A percentile compares a stretch with the other conserved stretches of the same genome.
phyloP scores from a whole-genome alignment of 2,329 filamentous ascomycete species.

The Pseudogymnoascus sp. region DNA sequence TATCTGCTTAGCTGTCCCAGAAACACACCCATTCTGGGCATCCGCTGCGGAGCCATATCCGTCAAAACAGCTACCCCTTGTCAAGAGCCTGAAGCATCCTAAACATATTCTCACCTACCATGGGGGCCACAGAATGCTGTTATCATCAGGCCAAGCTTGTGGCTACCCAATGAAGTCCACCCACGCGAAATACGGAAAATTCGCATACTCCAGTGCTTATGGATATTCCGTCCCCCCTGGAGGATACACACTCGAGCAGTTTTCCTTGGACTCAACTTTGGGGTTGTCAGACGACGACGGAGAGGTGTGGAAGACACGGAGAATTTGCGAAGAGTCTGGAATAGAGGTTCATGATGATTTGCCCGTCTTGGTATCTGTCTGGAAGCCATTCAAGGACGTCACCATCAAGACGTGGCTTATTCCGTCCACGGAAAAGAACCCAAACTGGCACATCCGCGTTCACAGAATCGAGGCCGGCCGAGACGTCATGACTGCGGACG shows the following conservation, averaged over 20 bases:
- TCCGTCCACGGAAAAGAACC: constrained; percentile 48
- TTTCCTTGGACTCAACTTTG: constrained; percentile 66
- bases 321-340: constrained; percentile 55
- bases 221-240: constrained; percentile 72
- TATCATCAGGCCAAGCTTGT: constrained; percentile 72
- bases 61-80: constrained; percentile 45
- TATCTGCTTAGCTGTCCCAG: constrained; percentile 62
- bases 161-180: constrained; percentile 76
- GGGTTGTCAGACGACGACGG: constrained; percentile 70
- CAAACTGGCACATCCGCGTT: constrained; percentile 63
- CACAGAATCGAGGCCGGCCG: constrained; percentile 55
- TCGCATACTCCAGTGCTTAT: constrained; percentile 70
- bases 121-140: constrained; percentile 68
- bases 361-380: constrained; percentile 59
- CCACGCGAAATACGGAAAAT: constrained; percentile 73
- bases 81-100: constrained; percentile 57
- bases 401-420: constrained; percentile 57
- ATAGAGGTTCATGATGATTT: constrained; percentile 48
- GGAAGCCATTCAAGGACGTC: constrained; percentile 65
- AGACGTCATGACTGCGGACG: constrained; percentile 63
- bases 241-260: constrained; percentile 67
- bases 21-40: constrained; percentile 68
- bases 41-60: constrained; percentile 56
- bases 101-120: constrained; percentile 65
- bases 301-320: constrained; percentile 71